Base-by-base conservation (phyloP, 495 filamentous ascomycete genomes). In the Chlorociboria aeruginascens region DNA sequence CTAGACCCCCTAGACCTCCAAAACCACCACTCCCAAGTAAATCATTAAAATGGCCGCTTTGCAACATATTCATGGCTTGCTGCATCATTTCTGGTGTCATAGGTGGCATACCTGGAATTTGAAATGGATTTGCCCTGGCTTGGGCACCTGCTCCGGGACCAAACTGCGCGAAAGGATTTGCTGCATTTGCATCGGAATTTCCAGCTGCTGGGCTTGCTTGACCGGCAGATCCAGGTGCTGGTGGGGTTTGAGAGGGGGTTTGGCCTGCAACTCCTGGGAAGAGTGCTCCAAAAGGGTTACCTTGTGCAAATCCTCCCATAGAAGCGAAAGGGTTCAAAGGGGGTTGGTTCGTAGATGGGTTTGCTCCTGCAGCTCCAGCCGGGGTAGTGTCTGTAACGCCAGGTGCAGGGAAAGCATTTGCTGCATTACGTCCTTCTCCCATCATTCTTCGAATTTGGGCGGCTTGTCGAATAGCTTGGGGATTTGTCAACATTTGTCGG, bases 401-500 rank as follows among this genome's bases (percentile, higher is more conserved):
- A 9, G 93, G 92, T 31, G 87, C 89, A 6, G 93, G 89, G 58
- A 98, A 95, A 13, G 79, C 72, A 44, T 60, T 55, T 20, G 59
- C 65, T 43, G 69, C 66, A 40, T 68, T 61, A 42, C 62, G 63
- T 20, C 59, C 62, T 30, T 79, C 81, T 42, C 78, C 74, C 69
- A 92, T 77, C 30, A 72, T 69, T 48, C 83, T 71, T 52, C 85
- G 81, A 76, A 97, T 81, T 46, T 85, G 78, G 36, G 85, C 71
- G 52, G 88, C 85, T 54, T 82, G 77, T 35, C 90, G 74, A 17
- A 97, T 69, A 20, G 82, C 77, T 12, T 85, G 79, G 25, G 93
- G 93, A 57, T 93, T 87, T n/a, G 89, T 90, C 75, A 99, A 81
- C 87, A 97, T 94, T 14, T 85, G 75, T 50, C 93, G 78, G 60